phyloP scores from a whole-genome alignment of 345 rosid species.

The Eutrema yunnanense region DNA sequence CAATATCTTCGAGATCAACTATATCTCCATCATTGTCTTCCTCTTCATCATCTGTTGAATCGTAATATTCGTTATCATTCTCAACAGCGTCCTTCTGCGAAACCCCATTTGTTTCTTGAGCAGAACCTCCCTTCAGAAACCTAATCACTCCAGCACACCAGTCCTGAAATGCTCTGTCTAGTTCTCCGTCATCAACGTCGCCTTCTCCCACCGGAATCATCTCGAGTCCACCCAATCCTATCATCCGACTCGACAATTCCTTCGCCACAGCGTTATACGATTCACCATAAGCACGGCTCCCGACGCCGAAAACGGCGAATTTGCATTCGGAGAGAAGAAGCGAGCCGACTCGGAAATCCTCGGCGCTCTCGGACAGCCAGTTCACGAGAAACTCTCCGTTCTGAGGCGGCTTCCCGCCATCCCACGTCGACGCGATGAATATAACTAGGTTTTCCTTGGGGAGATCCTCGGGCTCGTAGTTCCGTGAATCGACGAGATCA shows the following conservation, averaged over 20 bases:
- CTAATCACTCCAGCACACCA: conserved; percentile 59
- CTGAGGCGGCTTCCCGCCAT: conserved; percentile 68
- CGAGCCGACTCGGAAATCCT: conserved; percentile 86
- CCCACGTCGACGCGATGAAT: conserved; percentile 88
- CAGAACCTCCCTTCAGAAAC: conserved; percentile 46
- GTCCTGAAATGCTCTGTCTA: conserved; percentile 51
- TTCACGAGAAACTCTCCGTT: conserved; percentile 56
- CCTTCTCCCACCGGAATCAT: conserved; percentile 59
- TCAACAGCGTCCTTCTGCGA: conserved; percentile 26
- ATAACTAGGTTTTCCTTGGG: conserved; percentile 55
- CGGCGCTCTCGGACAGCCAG: conserved; percentile 79
- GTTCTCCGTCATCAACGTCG: conserved; percentile 66
- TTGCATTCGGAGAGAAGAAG: conserved; percentile 58
- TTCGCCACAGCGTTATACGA: conserved; percentile 69
- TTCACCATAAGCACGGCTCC: conserved; percentile 65
- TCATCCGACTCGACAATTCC: conserved; percentile 57
- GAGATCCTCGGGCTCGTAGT: conserved; percentile 93
- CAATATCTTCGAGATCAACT: conserved; percentile 93
- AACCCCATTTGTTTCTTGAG: conserved; percentile 25
- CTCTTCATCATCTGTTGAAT: conserved; percentile 38
- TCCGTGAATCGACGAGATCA: conserved; percentile 65
- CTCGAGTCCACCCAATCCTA: conserved; percentile 69
- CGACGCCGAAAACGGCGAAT: conserved; percentile 87
- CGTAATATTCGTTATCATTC: conserved; percentile 38
- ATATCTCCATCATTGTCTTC: conserved; percentile 30